Base-by-base conservation (phyloP, 2,329 filamentous ascomycete species). In the Fusarium fracticaudum region DNA sequence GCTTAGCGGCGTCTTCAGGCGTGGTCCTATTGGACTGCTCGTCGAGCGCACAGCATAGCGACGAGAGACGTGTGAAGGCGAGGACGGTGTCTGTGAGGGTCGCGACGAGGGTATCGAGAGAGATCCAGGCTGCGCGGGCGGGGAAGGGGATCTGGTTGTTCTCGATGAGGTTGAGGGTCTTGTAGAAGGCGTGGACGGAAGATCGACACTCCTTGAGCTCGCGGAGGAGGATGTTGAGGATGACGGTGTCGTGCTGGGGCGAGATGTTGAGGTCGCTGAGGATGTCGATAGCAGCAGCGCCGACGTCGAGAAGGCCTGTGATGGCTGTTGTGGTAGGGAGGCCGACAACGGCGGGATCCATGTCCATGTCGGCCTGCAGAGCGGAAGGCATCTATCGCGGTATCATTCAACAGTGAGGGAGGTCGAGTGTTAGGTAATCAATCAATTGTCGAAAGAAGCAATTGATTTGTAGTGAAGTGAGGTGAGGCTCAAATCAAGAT, bases 161-260 rank as follows among this genome's bases (percentile, higher is more conserved):
- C 68, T 83, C 80, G 63, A 83, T 75, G 26, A 81, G 76, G 29
- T 65, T 74, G 50, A 83, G 77, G 9, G 80, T 81, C 72, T 83
- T 83, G 75, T 79, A 80, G 43, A 83, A 76, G 44, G 82, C 77
- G 72, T 82, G 80, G 24, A 83, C 76, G 2, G 82, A 82, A 17
- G 82, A 83, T 40, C 82, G 81, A 43, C 81, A 82, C 68, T 83
- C 81, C 57, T 83, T 82, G 43, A 82, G 71, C 67, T 83, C 81
- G 51, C 81, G 80, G 11, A 83, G 76, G 18, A 81, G 79, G 51
- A 78, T 74, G 71, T 78, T 79, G 65, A 82, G 71, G 35, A 78
- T 50, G 12, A 74, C 69, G 24, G 79, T 80, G 62, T 72, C 71
- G 65, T 73, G 63, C 64, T 75, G 75, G 3, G 81, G 77, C 11